phyloP scores from a whole-genome alignment of 2,329 filamentous ascomycete species.

The Rosellinia necatrix region DNA sequence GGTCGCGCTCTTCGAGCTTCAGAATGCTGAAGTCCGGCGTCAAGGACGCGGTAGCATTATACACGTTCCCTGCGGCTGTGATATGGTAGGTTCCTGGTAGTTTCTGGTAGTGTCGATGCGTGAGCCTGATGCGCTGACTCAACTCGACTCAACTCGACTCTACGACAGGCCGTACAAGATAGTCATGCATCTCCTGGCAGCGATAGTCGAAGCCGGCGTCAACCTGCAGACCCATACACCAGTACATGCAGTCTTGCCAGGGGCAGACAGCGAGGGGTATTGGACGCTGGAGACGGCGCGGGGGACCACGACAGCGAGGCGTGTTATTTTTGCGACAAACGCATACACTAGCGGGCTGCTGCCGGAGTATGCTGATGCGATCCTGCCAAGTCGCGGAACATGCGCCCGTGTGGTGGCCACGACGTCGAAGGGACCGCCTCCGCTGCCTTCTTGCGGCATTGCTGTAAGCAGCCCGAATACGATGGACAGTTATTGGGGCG shows the following conservation, averaged over 20 bases:
- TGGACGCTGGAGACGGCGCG: constrained; percentile 58
- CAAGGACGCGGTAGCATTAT: constrained; percentile 41
- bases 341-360: constrained; percentile 67
- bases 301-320: constrained; percentile 56
- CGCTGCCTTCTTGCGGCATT: background rate
- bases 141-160: background rate
- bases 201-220: constrained; percentile 25
- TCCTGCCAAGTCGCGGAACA: constrained; percentile 64
- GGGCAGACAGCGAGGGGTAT: constrained; percentile 30
- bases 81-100: constrained; percentile 28
- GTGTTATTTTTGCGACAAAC: constrained; percentile 69
- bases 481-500: constrained; percentile 31
- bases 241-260: constrained; percentile 30
- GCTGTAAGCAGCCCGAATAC: constrained; percentile 19
- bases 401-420: constrained; percentile 26
- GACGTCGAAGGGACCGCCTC: background rate
- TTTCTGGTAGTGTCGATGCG: background rate
- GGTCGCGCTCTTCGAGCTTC: constrained; percentile 38
- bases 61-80: constrained; percentile 37
- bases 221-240: constrained; percentile 39
- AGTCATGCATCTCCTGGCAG: constrained; percentile 35
- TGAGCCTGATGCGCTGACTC: background rate
- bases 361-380: constrained; percentile 62
- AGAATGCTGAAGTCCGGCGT: constrained; percentile 39
- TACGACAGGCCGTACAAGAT: constrained; percentile 36